Conservation (phyloP, 331 rosid genomes). For the Spiraea crenata region DNA sequence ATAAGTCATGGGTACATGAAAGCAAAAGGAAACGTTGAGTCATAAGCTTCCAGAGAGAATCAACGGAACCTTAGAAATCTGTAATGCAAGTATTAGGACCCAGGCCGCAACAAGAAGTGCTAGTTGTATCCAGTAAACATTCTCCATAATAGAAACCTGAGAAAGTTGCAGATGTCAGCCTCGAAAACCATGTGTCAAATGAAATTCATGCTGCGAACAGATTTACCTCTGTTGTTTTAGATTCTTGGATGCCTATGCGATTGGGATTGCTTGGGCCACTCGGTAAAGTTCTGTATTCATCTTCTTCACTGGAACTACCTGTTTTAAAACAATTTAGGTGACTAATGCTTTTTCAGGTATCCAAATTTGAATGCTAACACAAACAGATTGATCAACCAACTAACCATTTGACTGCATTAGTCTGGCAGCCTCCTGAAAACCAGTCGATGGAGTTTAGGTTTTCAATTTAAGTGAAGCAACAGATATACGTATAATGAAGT, state of each 20-base stretch:
- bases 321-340: not conserved
- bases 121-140: conserved; percentile 34
- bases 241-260: not conserved
- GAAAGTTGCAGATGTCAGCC: conserved; percentile 7
- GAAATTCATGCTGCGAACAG: not conserved
- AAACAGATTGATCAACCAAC: not conserved
- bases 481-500: not conserved
- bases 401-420: conserved; percentile 26
- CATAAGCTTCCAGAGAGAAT: not conserved
- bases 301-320: conserved; percentile 17
- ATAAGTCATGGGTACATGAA: not conserved
- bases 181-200: not conserved
- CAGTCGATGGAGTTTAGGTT: not conserved
- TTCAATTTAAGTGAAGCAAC: not conserved
- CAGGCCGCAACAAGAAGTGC: conserved; percentile 35
- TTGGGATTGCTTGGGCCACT: not conserved
- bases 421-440: conserved; percentile 36
- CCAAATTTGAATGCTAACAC: not conserved
- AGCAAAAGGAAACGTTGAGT: not conserved
- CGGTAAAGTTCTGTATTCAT: conserved; percentile 18
- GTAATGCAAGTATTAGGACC: conserved; percentile 28
- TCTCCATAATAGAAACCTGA: conserved; percentile 28
- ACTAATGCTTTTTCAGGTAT: not conserved
- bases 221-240: conserved; percentile 16
- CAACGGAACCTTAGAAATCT: conserved; percentile 28